Evolutionary conservation across 345 rosid species (phyloP), one percentile per base, ranked within the genome.

Genomic region (Citropsis articulata): DNA sequence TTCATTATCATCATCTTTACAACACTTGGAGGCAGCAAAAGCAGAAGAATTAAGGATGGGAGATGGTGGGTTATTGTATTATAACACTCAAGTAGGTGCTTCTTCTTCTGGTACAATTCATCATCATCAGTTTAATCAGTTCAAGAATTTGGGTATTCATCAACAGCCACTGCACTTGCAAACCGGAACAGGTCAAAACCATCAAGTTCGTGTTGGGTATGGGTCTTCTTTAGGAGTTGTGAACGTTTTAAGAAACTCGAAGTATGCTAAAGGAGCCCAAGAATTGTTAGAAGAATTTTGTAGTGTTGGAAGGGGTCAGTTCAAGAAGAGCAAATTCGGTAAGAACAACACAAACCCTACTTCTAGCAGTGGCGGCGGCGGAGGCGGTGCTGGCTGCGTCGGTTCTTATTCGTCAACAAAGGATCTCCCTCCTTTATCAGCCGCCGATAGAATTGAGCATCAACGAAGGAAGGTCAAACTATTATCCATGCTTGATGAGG

Each of bases 401-500:
- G 85, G 87, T 42, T 81, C 87, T 61, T 85, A 90, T 30, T 86
- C 92, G 38, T 82, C 89, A 0, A 79, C 89, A 5, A 90, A 87
- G 48, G 95, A 93, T 79, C 71, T 75, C 55, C 88, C 92, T 84
- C 88, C 92, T 57, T 82, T 91, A 63, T 90, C 98, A 62, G 90
- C 95, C 2, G 82, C 97, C 62, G 98, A 96, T 78, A 87, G 98
- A 80, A 92, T 92, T 88, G 98, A 96, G 79, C 94, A 92, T 85
- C 99, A 96, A 78, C 89, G 98, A 83, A 90, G 94, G 83, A 96
- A 94, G 91, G 97, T 87, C 91, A 96, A 94, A 83, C 91, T 96
- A 56, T 78, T 96, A 76, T 80, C 94, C 83, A 96, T 94, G 99
- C 97, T 96, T 85, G 99, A 96, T 80, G 98, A 96, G 99, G 99